A percentile compares a stretch with the other conserved stretches of the same genome.
Evolutionary conservation across 2,329 filamentous ascomycete genomes (phyloP).

Genomic region (Hypomyces rosellus): DNA sequence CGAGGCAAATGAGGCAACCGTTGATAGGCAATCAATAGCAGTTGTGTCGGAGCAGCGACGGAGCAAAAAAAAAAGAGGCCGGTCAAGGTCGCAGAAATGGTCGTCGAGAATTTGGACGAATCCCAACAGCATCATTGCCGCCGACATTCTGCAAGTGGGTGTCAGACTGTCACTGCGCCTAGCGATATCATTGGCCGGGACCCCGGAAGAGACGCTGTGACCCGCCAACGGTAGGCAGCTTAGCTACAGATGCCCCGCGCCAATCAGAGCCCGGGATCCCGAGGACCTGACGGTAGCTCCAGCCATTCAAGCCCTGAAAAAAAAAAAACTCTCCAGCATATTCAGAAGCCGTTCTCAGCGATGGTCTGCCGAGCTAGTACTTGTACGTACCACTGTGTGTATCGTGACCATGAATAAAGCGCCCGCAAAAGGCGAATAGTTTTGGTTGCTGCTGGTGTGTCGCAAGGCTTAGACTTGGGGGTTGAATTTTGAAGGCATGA

Average conservation of each 20-base stretch:
- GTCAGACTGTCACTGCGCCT: background rate
- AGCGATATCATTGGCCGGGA: background rate
- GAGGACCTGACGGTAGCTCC: too few species aligned
- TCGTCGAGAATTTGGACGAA: constrained; percentile 17
- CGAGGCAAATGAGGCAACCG: too few species aligned
- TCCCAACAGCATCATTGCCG: constrained; percentile 35
- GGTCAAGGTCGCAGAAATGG: background rate
- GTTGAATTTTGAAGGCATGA: too few species aligned
- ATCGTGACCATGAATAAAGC: too few species aligned
- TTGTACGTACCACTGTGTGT: too few species aligned
- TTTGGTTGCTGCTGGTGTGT: too few species aligned
- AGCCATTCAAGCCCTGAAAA: background rate
- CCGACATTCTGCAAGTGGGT: constrained; percentile 18
- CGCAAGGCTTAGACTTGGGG: too few species aligned
- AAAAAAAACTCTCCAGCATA: too few species aligned
- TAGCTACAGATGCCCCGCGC: background rate
- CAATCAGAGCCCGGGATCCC: background rate
- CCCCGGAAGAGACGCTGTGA: background rate
- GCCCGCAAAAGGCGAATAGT: too few species aligned
- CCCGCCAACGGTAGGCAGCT: background rate
- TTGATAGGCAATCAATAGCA: background rate
- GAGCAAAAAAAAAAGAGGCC: background rate
- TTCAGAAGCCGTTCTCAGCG: too few species aligned
- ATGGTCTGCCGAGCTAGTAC: too few species aligned
- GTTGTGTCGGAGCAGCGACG: background rate